A percentile compares a stretch with the other conserved stretches of the same genome.
These are phyloP conservation scores for Colletotrichum theobromicola DNA, from an alignment of 2,329 filamentous ascomycete species.

Conservation along the genomic window DNA sequence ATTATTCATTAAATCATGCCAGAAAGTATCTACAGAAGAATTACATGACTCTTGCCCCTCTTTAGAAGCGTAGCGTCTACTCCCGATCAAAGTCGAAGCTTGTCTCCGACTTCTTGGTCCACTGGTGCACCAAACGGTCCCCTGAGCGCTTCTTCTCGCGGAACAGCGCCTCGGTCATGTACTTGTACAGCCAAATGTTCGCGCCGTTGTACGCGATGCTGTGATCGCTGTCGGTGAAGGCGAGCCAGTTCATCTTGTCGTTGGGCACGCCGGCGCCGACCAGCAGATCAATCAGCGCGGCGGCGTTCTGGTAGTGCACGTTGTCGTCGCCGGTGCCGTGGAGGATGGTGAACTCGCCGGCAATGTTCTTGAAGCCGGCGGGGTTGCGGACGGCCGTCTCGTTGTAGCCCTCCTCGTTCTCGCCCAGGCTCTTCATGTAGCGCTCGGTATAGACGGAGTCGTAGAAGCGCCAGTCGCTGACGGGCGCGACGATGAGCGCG, in stretches of 20 bases:
- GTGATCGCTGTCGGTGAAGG: conserved; percentile 71
- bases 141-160: conserved; percentile 62
- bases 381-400: conserved; percentile 62
- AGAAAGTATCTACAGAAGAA: background rate
- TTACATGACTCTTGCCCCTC: background rate
- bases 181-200: conserved; percentile 63
- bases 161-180: conserved; percentile 64
- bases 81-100: conserved; percentile 3
- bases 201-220: conserved; percentile 63
- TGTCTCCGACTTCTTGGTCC: conserved; percentile 29
- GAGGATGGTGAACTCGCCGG: conserved; percentile 65
- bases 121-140: conserved; percentile 34
- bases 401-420: conserved; percentile 66
- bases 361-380: conserved; percentile 66
- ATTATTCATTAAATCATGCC: background rate
- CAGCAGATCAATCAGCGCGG: conserved; percentile 65
- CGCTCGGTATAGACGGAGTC: conserved; percentile 75
- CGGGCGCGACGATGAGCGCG: conserved; percentile 68
- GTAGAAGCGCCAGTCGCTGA: conserved; percentile 74
- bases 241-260: conserved; percentile 66
- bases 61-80: background rate
- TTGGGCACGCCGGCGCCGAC: conserved; percentile 64
- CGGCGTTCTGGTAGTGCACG: conserved; percentile 72
- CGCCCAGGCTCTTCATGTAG: conserved; percentile 69
- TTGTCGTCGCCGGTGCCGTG: conserved; percentile 76